These are phyloP conservation scores for Colletotrichum gloeosporioides DNA, from an alignment of 2,329 filamentous ascomycete species.

Conservation along the genomic window DNA sequence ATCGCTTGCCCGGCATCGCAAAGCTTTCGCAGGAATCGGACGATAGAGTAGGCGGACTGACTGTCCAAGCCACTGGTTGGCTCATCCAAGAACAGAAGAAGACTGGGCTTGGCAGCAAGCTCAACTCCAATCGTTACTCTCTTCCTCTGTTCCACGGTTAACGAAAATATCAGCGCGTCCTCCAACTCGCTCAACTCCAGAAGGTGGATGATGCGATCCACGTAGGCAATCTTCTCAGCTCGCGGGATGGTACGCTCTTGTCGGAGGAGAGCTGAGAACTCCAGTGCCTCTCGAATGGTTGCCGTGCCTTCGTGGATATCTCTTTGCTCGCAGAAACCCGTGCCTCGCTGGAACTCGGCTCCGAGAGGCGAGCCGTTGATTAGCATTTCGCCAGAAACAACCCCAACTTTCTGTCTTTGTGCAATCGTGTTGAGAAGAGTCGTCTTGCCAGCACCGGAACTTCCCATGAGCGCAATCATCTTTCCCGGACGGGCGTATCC, in stretches of 20 bases:
- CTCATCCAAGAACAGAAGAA: slow-evolving; percentile 72
- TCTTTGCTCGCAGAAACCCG: slow-evolving; percentile 74
- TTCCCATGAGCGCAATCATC: slow-evolving; percentile 83
- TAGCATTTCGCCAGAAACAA: slow-evolving; percentile 66
- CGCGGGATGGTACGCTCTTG: slow-evolving; percentile 60
- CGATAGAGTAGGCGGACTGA: slow-evolving; percentile 41
- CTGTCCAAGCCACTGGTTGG: slow-evolving; percentile 58
- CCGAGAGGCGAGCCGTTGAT: slow-evolving; percentile 67
- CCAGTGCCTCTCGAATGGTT: slow-evolving; percentile 70
- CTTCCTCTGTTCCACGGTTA: slow-evolving; percentile 61
- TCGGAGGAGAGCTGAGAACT: slow-evolving; percentile 70
- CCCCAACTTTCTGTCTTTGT: slow-evolving; percentile 71
- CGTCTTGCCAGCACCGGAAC: slow-evolving; percentile 83
- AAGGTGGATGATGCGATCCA: slow-evolving; percentile 69
- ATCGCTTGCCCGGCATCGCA: slow-evolving; percentile 70
- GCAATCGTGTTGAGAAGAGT: slow-evolving; percentile 79
- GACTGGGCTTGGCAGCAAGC: slow-evolving; percentile 68
- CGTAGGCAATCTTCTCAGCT: slow-evolving; percentile 69
- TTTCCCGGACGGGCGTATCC: slow-evolving; percentile 82
- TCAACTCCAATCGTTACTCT: slow-evolving; percentile 74
- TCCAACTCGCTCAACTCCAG: slow-evolving; percentile 69
- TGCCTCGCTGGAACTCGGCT: slow-evolving; percentile 67
- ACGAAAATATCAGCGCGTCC: slow-evolving; percentile 64
- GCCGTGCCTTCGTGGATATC: slow-evolving; percentile 71
- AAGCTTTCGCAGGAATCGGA: slow-evolving; percentile 47